A percentile compares a stretch with the other conserved stretches of the same genome.
Evolutionary conservation across 345 rosid species (phyloP).

Genomic region (Pseudoturritis turrita): DNA sequence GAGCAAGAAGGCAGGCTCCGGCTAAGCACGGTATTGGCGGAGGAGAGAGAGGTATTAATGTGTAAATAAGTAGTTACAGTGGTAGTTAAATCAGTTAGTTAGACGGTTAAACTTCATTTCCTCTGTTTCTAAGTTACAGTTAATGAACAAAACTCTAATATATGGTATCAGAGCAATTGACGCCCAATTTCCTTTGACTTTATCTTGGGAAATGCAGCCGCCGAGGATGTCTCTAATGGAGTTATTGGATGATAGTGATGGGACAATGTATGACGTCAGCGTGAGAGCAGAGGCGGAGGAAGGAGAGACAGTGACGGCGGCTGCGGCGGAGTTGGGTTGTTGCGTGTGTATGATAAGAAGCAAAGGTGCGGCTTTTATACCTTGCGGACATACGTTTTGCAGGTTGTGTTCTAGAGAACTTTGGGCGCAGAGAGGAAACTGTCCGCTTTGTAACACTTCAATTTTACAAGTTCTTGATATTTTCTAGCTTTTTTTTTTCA

Average conservation of each 20-base stretch:
- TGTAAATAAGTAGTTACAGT: not conserved
- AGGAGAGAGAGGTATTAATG: constrained; percentile 54
- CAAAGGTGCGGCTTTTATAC: constrained; percentile 88
- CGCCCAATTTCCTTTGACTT: not conserved
- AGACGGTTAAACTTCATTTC: not conserved
- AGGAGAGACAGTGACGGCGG: constrained; percentile 25
- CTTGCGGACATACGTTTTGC: constrained; percentile 89
- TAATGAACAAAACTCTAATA: not conserved
- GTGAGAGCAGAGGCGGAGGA: constrained; percentile 34
- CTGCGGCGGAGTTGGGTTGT: constrained; percentile 41
- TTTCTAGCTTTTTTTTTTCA: constrained; percentile 34
- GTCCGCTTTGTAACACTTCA: constrained; percentile 74
- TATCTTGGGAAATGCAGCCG: constrained; percentile 24
- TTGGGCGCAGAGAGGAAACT: constrained; percentile 72
- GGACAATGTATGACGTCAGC: constrained; percentile 46
- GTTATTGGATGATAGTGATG: constrained; percentile 67
- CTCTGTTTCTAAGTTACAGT: not conserved
- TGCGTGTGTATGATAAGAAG: constrained; percentile 92
- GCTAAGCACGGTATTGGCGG: constrained; percentile 38
- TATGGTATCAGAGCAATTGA: not conserved
- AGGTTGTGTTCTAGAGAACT: constrained; percentile 86
- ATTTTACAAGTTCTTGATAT: constrained; percentile 79
- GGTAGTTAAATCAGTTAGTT: constrained; percentile 1
- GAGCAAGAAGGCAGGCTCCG: constrained; percentile 22
- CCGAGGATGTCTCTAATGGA: constrained; percentile 82